These are phyloP conservation scores for Puya raimondii DNA, from an alignment of 176 grass and related monocot genomes.

Conservation along the genomic window DNA sequence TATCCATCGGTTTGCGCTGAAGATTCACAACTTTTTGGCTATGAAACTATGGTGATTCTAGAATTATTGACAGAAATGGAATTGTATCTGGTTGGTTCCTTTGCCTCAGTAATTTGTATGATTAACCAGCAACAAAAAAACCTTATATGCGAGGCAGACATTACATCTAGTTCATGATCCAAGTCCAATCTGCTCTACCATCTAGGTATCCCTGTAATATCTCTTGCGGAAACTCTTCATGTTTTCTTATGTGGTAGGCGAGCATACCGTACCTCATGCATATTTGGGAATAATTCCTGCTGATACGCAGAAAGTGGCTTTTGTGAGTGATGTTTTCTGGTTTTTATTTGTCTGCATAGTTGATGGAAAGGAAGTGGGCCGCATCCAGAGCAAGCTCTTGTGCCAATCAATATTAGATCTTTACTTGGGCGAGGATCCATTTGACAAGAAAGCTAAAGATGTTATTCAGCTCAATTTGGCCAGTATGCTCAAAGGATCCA, in stretches of 20 bases:
- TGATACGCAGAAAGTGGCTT: no score
- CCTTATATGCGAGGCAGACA: no score
- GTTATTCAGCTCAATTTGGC: conserved; percentile 51
- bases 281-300: no score
- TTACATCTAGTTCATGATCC: no score
- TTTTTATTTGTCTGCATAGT: conserved; percentile 27
- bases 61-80: no score
- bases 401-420: conserved; percentile 87
- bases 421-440: conserved; percentile 80
- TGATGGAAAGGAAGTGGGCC: conserved; percentile 49
- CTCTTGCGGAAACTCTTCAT: background rate
- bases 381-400: conserved; percentile 76
- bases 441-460: conserved; percentile 67
- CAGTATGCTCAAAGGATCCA: conserved; percentile 25
- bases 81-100: no score
- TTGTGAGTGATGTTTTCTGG: no score
- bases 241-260: background rate
- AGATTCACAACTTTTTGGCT: no score
- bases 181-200: background rate
- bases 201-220: background rate
- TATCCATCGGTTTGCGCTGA: no score
- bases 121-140: no score
- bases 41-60: no score
- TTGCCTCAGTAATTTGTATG: no score
- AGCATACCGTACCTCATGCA: background rate